These are phyloP conservation scores for Eutypella sp. DNA, from an alignment of 2,329 filamentous ascomycete genomes.

Conservation along the genomic window DNA sequence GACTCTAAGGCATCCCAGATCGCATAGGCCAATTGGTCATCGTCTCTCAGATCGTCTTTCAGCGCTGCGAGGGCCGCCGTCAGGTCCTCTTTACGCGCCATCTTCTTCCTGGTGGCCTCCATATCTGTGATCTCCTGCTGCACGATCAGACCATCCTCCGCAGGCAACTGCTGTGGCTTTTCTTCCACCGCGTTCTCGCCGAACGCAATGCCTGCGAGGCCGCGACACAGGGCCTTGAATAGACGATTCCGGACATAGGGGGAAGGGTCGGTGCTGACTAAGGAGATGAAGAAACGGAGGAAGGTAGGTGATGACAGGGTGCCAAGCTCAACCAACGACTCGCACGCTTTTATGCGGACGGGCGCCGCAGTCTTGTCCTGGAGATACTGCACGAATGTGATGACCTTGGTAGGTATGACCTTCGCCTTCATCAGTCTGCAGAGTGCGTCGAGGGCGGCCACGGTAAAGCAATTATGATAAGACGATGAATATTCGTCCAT, in stretches of 20 bases:
- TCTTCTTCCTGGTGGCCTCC: constrained; percentile 40
- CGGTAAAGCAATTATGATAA: constrained; percentile 63
- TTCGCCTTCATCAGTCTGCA: constrained; percentile 59
- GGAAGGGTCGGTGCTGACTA: constrained; percentile 57
- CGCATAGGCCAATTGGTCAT: constrained; percentile 37
- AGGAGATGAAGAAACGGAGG: constrained; percentile 51
- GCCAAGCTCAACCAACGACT: constrained; percentile 59
- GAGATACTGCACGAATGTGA: constrained; percentile 59
- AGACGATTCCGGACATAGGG: constrained; percentile 58
- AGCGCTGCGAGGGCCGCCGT: constrained; percentile 41
- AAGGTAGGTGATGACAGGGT: constrained; percentile 51
- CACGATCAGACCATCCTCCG: constrained; percentile 41
- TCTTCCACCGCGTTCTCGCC: constrained; percentile 45
- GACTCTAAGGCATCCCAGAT: constrained; percentile 48
- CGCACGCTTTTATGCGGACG: constrained; percentile 62
- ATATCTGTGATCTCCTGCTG: constrained; percentile 39
- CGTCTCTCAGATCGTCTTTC: constrained; percentile 41
- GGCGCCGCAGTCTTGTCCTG: constrained; percentile 59
- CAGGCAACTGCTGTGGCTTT: constrained; percentile 17
- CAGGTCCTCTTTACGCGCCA: constrained; percentile 44
- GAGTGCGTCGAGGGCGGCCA: constrained; percentile 57
- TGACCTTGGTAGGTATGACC: constrained; percentile 48
- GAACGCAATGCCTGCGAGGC: constrained; percentile 59
- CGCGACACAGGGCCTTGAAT: constrained; percentile 54
- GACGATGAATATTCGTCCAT: constrained; percentile 66